Conservation (phyloP, 1,139 yeast species). For the Starmera stellimalicola region DNA sequence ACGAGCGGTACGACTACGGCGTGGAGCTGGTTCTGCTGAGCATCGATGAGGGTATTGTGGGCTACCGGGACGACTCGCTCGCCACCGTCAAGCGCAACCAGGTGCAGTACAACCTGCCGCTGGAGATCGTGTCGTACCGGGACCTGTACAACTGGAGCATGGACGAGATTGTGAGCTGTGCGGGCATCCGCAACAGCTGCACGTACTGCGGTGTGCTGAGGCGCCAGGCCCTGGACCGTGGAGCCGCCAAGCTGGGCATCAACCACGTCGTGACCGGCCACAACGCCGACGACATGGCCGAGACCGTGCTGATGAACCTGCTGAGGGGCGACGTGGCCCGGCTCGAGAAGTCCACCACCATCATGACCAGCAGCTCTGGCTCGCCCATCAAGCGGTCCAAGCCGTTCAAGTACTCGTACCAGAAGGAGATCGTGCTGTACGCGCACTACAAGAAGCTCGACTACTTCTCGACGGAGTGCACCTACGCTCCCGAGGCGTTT, state of each 20-base stretch:
- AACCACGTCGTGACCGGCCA: slow-evolving; percentile 96
- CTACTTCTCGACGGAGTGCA: slow-evolving; percentile 94
- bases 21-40: slow-evolving; percentile 72
- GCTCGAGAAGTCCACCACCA: slow-evolving; percentile 81
- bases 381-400: slow-evolving; percentile 85
- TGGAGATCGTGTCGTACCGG: slow-evolving; percentile 82
- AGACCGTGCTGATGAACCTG: slow-evolving; percentile 90
- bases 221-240: slow-evolving; percentile 93
- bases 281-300: slow-evolving; percentile 99
- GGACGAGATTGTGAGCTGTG: slow-evolving; percentile 96
- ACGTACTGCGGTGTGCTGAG: slow-evolving; percentile 97
- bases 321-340: slow-evolving; percentile 95
- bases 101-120: slow-evolving; percentile 76
- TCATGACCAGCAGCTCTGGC: slow-evolving; percentile 71
- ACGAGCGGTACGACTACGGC: slow-evolving; percentile 84
- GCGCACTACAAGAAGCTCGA: slow-evolving; percentile 95
- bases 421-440: slow-evolving; percentile 92
- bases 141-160: slow-evolving; percentile 94
- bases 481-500: slow-evolving; percentile 97
- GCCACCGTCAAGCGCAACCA: slow-evolving; percentile 95
- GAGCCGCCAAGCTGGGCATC: slow-evolving; percentile 83
- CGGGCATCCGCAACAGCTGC: slow-evolving; percentile 90
- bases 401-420: slow-evolving; percentile 93
- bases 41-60: slow-evolving; percentile 95
- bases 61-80: slow-evolving; percentile 92